Evolutionary conservation across 257 asterid species (phyloP).

Genomic region (Prunella vulgaris): DNA sequence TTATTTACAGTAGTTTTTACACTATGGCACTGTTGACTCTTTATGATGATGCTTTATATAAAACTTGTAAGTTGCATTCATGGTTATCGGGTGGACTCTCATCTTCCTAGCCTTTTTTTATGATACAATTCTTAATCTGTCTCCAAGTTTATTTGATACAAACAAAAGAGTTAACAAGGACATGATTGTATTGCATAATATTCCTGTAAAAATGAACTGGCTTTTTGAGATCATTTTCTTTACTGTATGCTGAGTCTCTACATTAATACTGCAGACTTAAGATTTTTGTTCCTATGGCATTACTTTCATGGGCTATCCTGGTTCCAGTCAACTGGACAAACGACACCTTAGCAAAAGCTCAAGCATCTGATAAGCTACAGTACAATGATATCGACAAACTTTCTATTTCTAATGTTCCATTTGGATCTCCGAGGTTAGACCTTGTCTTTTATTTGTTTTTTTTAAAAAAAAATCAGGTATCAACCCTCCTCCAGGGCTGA

Average conservation of each 20-base stretch:
- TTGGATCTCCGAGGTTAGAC: constrained; percentile 64
- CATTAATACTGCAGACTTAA: constrained; percentile 60
- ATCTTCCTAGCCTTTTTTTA: background rate
- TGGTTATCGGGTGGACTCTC: background rate
- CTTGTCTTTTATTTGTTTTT: background rate
- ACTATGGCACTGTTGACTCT: background rate
- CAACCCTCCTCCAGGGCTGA: background rate
- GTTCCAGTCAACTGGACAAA: constrained; percentile 97
- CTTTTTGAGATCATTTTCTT: background rate
- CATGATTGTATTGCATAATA: background rate
- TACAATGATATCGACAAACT: constrained; percentile 84
- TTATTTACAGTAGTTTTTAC: background rate
- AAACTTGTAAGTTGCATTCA: background rate
- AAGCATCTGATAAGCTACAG: constrained; percentile 37
- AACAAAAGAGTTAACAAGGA: background rate
- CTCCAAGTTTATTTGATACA: background rate
- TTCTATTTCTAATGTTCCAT: constrained; percentile 79
- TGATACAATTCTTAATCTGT: background rate
- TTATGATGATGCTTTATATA: background rate
- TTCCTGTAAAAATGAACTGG: background rate
- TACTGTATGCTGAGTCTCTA: constrained; percentile 12
- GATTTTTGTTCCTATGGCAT: constrained; percentile 77
- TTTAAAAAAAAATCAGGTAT: background rate
- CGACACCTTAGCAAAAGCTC: constrained; percentile 51
- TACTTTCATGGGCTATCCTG: constrained; percentile 76